phyloP scores from a whole-genome alignment of 1,284 basidiomycete genomes.

The Phylloboletellus chloephorus region DNA sequence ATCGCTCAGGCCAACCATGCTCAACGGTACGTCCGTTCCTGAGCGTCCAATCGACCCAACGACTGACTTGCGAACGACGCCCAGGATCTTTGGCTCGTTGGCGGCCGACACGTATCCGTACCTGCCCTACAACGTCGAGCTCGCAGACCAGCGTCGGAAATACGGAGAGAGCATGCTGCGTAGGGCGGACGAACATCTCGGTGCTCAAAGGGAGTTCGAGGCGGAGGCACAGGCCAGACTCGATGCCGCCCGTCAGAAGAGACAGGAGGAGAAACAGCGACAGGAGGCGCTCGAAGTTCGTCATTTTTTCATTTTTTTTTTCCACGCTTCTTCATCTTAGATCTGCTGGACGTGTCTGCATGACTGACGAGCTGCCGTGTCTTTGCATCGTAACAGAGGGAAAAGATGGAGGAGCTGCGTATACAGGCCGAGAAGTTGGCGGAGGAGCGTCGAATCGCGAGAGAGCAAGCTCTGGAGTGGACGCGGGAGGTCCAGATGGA shows the following conservation, averaged over 20 bases:
- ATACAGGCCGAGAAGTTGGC: conserved; percentile 64
- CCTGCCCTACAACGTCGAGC: conserved; percentile 80
- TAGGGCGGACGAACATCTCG: conserved; percentile 72
- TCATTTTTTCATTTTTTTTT: not conserved
- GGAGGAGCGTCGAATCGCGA: conserved; percentile 64
- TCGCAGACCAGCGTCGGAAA: conserved; percentile 82
- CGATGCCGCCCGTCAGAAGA: conserved; percentile 64
- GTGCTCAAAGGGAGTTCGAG: conserved; percentile 72
- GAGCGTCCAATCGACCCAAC: not conserved
- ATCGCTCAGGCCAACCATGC: conserved; percentile 84
- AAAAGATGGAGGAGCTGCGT: conserved; percentile 53
- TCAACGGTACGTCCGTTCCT: conserved; percentile 58
- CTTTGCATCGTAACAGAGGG: conserved; percentile 36
- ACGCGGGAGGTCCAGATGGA: conserved; percentile 60
- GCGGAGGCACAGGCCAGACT: conserved; percentile 66
- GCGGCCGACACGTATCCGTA: conserved; percentile 64
- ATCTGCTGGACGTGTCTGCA: not conserved
- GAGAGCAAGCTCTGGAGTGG: conserved; percentile 79
- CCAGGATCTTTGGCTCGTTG: conserved; percentile 76
- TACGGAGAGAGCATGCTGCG: conserved; percentile 84
- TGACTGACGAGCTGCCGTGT: not conserved
- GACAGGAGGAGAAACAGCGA: conserved; percentile 62
- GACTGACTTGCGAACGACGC: not conserved
- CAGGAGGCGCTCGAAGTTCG: conserved; percentile 56
- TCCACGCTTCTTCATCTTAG: not conserved